Percentiles rank a stretch among this genome's conserved stretches.
Conservation (phyloP, 176 grass and related monocot species). For the Metroxylon sagu region DNA sequence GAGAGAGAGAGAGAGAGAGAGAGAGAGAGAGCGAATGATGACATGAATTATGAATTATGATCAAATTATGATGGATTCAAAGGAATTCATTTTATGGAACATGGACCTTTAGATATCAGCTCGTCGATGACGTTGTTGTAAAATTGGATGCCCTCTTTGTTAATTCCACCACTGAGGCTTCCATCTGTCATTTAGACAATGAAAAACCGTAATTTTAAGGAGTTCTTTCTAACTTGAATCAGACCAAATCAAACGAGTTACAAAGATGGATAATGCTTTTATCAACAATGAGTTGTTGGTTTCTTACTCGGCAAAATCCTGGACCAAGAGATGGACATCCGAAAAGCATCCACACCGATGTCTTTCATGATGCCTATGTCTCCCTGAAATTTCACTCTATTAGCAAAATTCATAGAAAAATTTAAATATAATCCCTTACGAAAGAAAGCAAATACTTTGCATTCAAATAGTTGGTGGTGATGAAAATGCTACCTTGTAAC, state of each 20-base stretch:
- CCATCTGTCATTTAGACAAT: conserved; percentile 25
- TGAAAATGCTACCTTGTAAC: conserved; percentile 37
- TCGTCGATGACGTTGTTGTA: conserved; percentile 59
- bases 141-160: conserved; percentile 44
- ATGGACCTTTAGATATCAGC: conserved; percentile 35
- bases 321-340: conserved; percentile 83
- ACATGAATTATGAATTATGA: too few relatives aligned
- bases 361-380: conserved; percentile 70
- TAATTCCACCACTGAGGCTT: conserved; percentile 37
- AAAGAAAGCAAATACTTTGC: too few relatives aligned
- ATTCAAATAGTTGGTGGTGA: too few relatives aligned
- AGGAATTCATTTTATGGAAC: neutral
- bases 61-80: neutral
- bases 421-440: too few relatives aligned
- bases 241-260: too few relatives aligned
- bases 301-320: conserved; percentile 73
- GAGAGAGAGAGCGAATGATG: too few relatives aligned
- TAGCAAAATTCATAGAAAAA: neutral
- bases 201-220: neutral
- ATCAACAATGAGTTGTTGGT: too few relatives aligned
- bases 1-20: too few relatives aligned
- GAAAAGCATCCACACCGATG: conserved; percentile 65
- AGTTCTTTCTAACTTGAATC: too few relatives aligned
- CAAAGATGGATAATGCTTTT: too few relatives aligned
- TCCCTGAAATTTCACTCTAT: conserved; percentile 36